Conservation (phyloP, 306 rosid genomes). For the Herpetospermum pedunculosum region DNA sequence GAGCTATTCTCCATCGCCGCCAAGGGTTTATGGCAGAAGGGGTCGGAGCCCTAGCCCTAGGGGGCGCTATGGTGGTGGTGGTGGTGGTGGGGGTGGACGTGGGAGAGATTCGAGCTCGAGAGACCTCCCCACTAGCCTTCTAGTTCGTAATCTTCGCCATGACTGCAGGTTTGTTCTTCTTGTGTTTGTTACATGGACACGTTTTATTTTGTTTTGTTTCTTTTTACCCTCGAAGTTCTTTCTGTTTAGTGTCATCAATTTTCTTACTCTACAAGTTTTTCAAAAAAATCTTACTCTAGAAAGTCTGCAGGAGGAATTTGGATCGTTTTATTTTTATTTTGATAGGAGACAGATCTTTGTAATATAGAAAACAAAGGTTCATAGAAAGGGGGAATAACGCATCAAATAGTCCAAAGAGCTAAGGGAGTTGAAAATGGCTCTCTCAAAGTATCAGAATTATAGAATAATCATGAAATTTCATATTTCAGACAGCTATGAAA, state of each 20-base stretch:
- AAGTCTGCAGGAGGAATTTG: not conserved
- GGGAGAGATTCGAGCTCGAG: no score
- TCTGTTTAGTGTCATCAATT: not conserved
- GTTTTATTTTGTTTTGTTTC: not conserved
- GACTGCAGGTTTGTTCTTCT: slow-evolving; percentile 59
- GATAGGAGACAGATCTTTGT: not conserved
- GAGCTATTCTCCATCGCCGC: slow-evolving; percentile 88
- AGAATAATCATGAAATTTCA: not conserved
- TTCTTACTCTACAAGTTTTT: not conserved
- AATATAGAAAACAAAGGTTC: not conserved
- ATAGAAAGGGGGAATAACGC: not conserved
- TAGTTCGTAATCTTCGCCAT: slow-evolving; percentile 96
- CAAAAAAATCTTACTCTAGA: not conserved
- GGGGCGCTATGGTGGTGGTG: slow-evolving; percentile 61
- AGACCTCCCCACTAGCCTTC: slow-evolving; percentile 92
- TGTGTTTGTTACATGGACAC: not conserved
- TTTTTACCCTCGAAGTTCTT: not conserved
- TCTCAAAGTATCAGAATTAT: no score
- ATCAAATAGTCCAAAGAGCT: not conserved
- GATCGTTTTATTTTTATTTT: not conserved
- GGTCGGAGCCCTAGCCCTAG: slow-evolving; percentile 93
- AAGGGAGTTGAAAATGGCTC: not conserved
- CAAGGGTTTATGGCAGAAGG: slow-evolving; percentile 73
- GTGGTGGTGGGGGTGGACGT: no score
- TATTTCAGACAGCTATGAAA: not conserved